Evolutionary conservation across 2,329 filamentous ascomycete species (phyloP), one percentile per base, ranked within the genome.

Genomic region (Phialophora tarda): DNA sequence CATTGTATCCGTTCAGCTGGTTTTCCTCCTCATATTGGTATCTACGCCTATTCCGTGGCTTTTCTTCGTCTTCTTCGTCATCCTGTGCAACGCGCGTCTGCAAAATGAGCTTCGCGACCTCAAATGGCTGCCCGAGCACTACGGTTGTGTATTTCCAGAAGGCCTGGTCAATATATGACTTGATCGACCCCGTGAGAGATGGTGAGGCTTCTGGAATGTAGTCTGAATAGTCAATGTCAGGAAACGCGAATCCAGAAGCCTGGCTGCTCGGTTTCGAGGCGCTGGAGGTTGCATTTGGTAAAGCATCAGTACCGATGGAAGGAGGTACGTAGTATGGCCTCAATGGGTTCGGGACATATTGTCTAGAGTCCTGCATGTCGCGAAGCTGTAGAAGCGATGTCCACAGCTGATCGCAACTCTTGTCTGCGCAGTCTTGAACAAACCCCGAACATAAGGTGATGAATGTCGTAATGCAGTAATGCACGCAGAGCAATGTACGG

Each of bases 121-220:
- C 95, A 78, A 99, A 98, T 14, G 95, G 95, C 80, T 99, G 95
- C 62, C 92, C 91, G 76, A 97, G 89, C 74, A 98, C 79, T 26
- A 97, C 89, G 65, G 90, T 92, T 14, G 89, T 90, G 80, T 99
- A 99, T 76, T 95, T 94, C 89, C 93, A 96, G 78, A 96, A 77
- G 71, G 95, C 87, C 77, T 93, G 89, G 76, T 98, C 93, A 56
- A 97, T 76, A 67, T 96, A 81, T 69, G 90, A 89, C 76, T 90
- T 91, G 51, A 90, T 83, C 70, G 90, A 90, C 72, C 91, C 89
- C 11, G 92, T 84, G 30, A 88, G 85, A 0, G 91, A 91, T 0
- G 91, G 91, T 30, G 90, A 91, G 24, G 86, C 82, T 65, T 96
- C 92, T 48, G 89, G 84, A 24, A 96, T 82, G 77, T 96, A 96